Evolutionary conservation across 2,329 filamentous ascomycete genomes (phyloP), one percentile per base, ranked within the genome.

Genomic region (Pseudogymnoascus sp.): DNA sequence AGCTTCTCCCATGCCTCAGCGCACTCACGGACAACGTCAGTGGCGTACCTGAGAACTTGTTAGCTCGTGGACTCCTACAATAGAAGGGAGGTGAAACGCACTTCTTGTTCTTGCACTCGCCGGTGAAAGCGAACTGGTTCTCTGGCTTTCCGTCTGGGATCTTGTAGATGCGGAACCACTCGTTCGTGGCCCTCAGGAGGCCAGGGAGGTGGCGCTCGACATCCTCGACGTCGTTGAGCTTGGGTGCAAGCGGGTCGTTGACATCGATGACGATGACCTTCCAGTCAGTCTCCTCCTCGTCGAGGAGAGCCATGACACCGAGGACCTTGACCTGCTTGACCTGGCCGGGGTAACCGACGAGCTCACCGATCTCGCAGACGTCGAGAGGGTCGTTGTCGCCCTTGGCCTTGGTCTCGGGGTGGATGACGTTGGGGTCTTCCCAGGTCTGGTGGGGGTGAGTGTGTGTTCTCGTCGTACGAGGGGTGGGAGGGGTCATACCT

Each of bases 111-210:
- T 99, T 99, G 90, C 93, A 97, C 84, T 99, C 94, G 82, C 94
- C 94, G 64, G 92, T 97, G 84, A 99, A 99, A 73, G 94, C 94
- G 75, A 99, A 99, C 82, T 97, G 94, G 87, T 99, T 99, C 89
- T 99, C 94, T 72, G 93, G 92, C 92, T 99, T 99, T 84, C 94
- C 94, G 75, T 99, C 94, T 75, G 94, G 94, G 79, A 99, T 99
- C 85, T 99, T 99, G 89, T 99, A 99, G 86, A 99, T 99, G 78
- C 94, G 92, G 92, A 99, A 99, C 94, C 94, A 99, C 84, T 99
- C 94, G 75, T 99, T 99, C 75, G 93, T 97, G 74, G 94, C 94
- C 70, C 94, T 89, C 76, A 99, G 85, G 64, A 99, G 90, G 71
- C 94, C 94, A 64, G 94, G 94, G 63, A 99, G 87, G 82, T 97